A percentile compares a stretch with the other conserved stretches of the same genome.
phyloP scores from a whole-genome alignment of 768 basidiomycete species.

The Hysterangium stoloniferum region DNA sequence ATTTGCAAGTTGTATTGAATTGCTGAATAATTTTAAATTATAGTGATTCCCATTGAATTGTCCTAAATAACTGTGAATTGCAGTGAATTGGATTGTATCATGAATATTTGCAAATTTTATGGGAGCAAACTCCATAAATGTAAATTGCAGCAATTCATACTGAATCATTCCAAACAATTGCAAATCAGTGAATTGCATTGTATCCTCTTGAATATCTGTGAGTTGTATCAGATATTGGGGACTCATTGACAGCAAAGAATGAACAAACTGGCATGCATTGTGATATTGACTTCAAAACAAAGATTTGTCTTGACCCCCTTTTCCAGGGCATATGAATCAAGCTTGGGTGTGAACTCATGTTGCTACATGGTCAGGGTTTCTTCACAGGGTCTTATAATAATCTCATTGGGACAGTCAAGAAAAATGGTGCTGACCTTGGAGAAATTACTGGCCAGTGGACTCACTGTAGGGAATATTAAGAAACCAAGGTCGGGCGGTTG shows the following conservation, averaged over 20 bases:
- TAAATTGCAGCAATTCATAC: too few relatives aligned
- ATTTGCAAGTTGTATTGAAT: too few relatives aligned
- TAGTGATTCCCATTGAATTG: too few relatives aligned
- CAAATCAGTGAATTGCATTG: too few relatives aligned
- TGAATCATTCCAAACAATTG: too few relatives aligned
- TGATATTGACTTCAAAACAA: constrained; percentile 96
- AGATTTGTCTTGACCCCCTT: constrained; percentile 40
- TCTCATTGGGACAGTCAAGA: constrained; percentile 72
- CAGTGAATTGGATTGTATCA: too few relatives aligned
- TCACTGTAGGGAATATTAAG: constrained; percentile 78
- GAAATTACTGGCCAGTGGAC: constrained; percentile 90
- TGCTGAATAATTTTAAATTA: too few relatives aligned
- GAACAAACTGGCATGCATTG: constrained; percentile 63
- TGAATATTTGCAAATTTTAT: too few relatives aligned
- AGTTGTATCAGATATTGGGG: constrained; percentile 91
- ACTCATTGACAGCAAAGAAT: constrained; percentile 78
- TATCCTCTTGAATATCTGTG: too few relatives aligned
- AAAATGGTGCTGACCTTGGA: constrained; percentile 56
- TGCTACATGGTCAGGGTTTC: constrained; percentile 56
- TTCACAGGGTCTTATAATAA: constrained; percentile 96
- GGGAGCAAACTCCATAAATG: too few relatives aligned
- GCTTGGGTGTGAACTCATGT: too few relatives aligned
- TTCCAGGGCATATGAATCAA: background rate
- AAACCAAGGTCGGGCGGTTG: constrained; percentile 44
- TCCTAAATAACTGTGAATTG: too few relatives aligned